Evolutionary conservation across 805 yeast genomes (phyloP).

Genomic region (Candida manassasensis): DNA sequence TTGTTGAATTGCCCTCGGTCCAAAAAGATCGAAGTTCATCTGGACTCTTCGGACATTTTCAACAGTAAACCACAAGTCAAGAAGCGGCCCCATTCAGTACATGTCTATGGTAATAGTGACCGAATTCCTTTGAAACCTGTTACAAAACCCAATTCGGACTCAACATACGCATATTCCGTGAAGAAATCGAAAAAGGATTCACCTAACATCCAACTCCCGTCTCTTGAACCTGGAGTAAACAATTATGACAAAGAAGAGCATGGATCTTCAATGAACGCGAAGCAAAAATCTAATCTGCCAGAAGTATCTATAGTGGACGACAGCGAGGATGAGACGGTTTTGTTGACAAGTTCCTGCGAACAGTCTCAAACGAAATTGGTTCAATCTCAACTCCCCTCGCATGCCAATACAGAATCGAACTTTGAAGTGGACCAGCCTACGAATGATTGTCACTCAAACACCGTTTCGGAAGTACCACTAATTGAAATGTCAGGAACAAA

Average conservation of each 20-base stretch:
- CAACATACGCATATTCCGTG: no score
- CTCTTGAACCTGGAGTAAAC: no score
- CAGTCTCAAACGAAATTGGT: slow-evolving; percentile 3
- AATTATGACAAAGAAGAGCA: no score
- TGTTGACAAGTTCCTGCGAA: slow-evolving; percentile 6
- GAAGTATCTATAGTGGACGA: slow-evolving; percentile 10
- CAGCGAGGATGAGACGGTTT: slow-evolving; percentile 16
- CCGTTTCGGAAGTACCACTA: no score
- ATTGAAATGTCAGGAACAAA: no score
- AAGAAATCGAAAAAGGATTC: no score
- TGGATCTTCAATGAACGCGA: no score
- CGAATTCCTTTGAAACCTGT: background rate
- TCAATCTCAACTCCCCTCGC: slow-evolving; percentile 3
- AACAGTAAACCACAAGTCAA: background rate
- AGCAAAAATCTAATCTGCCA: no score
- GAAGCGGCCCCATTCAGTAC: slow-evolving; percentile 3
- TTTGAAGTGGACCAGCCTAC: slow-evolving; percentile 8
- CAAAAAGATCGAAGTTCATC: slow-evolving; percentile 1
- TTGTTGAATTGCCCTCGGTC: background rate
- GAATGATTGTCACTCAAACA: slow-evolving; percentile 3
- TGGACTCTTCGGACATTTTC: background rate
- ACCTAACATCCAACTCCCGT: no score
- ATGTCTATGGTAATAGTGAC: background rate
- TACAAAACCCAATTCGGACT: background rate
- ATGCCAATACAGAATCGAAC: background rate